phyloP scores from a whole-genome alignment of 495 filamentous ascomycete genomes.

The Podospora appendiculata region DNA sequence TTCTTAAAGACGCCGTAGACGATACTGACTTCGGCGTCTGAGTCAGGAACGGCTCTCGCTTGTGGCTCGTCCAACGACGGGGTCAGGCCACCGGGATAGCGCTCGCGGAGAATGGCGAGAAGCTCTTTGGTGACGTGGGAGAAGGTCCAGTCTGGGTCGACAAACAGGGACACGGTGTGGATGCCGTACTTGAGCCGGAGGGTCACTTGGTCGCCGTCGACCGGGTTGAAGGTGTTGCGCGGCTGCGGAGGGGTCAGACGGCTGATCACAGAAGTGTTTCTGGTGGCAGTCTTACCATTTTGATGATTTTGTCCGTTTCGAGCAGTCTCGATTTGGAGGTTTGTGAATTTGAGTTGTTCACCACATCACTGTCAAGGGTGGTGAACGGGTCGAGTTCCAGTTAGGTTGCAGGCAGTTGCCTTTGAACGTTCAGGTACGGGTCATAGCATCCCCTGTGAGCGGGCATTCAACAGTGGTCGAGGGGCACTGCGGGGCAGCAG shows the following conservation, averaged over 20 bases:
- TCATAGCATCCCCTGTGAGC: too few species aligned
- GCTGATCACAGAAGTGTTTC: not conserved
- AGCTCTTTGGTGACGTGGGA: constrained; percentile 54
- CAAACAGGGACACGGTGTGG: constrained; percentile 68
- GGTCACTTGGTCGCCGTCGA: constrained; percentile 45
- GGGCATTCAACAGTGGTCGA: too few species aligned
- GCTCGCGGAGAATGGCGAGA: constrained; percentile 42
- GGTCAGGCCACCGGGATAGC: constrained; percentile 40
- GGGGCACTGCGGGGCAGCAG: too few species aligned
- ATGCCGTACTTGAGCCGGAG: constrained; percentile 74
- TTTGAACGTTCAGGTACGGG: too few species aligned
- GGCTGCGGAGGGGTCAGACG: not conserved
- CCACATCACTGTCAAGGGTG: too few species aligned
- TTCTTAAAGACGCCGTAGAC: constrained; percentile 30
- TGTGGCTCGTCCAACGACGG: too few species aligned
- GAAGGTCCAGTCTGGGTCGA: constrained; percentile 54
- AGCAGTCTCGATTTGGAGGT: too few species aligned
- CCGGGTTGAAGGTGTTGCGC: constrained; percentile 1
- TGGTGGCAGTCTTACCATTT: not conserved
- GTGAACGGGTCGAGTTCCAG: too few species aligned
- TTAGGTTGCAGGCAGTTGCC: too few species aligned
- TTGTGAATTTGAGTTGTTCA: too few species aligned
- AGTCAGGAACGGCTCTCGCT: not conserved
- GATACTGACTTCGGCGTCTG: constrained; percentile 28
- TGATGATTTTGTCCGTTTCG: not conserved